phyloP scores from a whole-genome alignment of 2,329 filamentous ascomycete genomes.

The Fusarium camptoceras region DNA sequence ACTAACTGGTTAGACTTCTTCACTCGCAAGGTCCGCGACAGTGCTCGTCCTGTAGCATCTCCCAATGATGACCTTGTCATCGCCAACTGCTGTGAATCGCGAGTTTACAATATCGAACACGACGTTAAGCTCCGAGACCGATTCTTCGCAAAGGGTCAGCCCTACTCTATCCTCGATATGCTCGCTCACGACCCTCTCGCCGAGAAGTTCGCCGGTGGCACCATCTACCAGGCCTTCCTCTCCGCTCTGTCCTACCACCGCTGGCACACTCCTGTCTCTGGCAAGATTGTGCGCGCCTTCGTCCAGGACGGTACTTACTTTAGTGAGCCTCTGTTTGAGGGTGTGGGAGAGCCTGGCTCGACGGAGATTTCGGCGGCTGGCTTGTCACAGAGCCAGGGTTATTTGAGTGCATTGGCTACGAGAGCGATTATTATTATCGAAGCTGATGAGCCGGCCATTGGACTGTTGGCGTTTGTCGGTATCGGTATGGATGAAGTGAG shows the following conservation, averaged over 20 bases:
- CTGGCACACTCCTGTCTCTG: slow-evolving; percentile 77
- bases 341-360: slow-evolving; percentile 43
- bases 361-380: slow-evolving; percentile 56
- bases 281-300: slow-evolving; percentile 68
- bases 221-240: slow-evolving; percentile 78
- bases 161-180: slow-evolving; percentile 75
- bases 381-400: slow-evolving; percentile 69
- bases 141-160: slow-evolving; percentile 78
- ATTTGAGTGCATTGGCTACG: slow-evolving; percentile 75
- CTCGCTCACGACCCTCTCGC: slow-evolving; percentile 66
- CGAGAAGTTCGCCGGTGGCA: slow-evolving; percentile 69
- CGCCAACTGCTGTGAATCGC: slow-evolving; percentile 74
- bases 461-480: slow-evolving; percentile 76
- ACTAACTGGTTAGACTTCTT: slow-evolving; percentile 65
- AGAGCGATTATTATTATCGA: slow-evolving; percentile 77
- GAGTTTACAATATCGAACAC: slow-evolving; percentile 63
- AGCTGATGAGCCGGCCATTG: slow-evolving; percentile 74
- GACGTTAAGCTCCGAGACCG: slow-evolving; percentile 66
- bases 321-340: slow-evolving; percentile 64
- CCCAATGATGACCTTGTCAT: slow-evolving; percentile 67
- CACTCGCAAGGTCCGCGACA: slow-evolving; percentile 66
- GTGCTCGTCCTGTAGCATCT: slow-evolving; percentile 67
- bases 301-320: slow-evolving; percentile 76
- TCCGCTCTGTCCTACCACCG: slow-evolving; percentile 76
- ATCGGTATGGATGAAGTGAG: slow-evolving; percentile 84